These are phyloP conservation scores for Hyphodiscus hymeniophilus DNA, from an alignment of 495 filamentous ascomycete species.

Conservation along the genomic window DNA sequence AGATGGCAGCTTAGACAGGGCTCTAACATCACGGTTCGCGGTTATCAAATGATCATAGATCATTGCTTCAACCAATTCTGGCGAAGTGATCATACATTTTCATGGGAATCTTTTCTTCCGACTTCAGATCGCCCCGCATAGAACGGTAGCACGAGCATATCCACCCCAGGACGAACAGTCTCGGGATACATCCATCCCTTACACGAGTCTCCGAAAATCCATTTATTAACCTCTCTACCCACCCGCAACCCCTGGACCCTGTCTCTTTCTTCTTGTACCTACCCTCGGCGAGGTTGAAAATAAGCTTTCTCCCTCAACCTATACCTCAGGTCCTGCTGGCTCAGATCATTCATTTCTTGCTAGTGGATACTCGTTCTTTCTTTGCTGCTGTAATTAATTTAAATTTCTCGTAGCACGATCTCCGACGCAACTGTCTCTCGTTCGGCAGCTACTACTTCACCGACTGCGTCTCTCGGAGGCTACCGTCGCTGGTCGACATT, in stretches of 20 bases:
- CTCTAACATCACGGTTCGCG: no score
- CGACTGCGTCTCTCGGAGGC: conserved; percentile 17
- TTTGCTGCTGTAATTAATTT: neutral
- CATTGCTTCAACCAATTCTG: conserved; percentile 1
- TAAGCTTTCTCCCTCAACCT: conserved; percentile 32
- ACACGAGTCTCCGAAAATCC: neutral
- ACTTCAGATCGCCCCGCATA: conserved; percentile 13
- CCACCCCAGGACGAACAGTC: conserved; percentile 2
- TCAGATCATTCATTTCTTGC: conserved; percentile 48
- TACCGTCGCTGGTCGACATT: conserved; percentile 39
- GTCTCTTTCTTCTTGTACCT: conserved; percentile 2
- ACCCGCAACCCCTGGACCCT: conserved; percentile 13
- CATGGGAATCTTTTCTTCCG: conserved; percentile 16
- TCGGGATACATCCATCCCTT: neutral
- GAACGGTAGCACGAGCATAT: conserved; percentile 9
- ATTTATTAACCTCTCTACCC: conserved; percentile 8
- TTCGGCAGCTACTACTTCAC: conserved; percentile 11
- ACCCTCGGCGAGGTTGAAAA: conserved; percentile 15
- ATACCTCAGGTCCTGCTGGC: conserved; percentile 44
- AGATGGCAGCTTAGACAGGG: conserved; percentile 14
- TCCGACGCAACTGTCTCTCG: conserved; percentile 6
- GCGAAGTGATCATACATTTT: conserved; percentile 11
- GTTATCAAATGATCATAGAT: conserved; percentile 6
- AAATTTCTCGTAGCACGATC: neutral
- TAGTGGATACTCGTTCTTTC: conserved; percentile 23